Evolutionary conservation across 2,329 filamentous ascomycete genomes (phyloP), one percentile per base, ranked within the genome.

Genomic region (Penicillium digitatum): DNA sequence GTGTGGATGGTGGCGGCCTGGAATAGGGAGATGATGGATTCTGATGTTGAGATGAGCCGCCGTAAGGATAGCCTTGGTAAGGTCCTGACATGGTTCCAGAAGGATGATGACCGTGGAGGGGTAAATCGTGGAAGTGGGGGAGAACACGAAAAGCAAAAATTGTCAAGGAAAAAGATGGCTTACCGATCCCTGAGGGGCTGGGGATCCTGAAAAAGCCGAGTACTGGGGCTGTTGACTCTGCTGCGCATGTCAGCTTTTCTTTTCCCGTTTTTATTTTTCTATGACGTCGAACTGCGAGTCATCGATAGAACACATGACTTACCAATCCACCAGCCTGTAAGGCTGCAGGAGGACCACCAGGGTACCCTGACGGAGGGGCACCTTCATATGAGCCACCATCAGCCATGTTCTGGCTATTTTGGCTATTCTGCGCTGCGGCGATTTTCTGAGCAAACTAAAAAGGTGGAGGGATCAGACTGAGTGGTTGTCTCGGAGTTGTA

Each of bases 131-230:
- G 56, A 54, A 55, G 55, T 48, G 56, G 48, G 57, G 47, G 52
- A 29, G 48, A 52, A 54, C 48, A 52, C 37, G 37, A 54, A 56
- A 56, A 49, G 48, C 20, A 54, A 48, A 58, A 32, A 44, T 35
- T 42, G 42, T 40, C 34, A 51, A 53, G 45, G 31, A 48, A 55
- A 60, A 60, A 57, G 20, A 38, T 60, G 56, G 67, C 72, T 71
- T 75, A 75, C 72, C 67, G 71, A 63, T 62, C 66, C 67, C 58
- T 67, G 64, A 48, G 65, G 62, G 56, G 68, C 65, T 58, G 66
- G 57, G 44, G 66, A 69, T 64, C 76, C 78, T 63, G 76, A 78
- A 68, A 81, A 84, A 61, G 81, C 78, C 74, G 84, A 81, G 72
- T 84, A 84, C 66, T 78, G 75, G 57, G 70, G 72, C 62, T 80